These are phyloP conservation scores for Penicillium diatomitis DNA, from an alignment of 495 filamentous ascomycete genomes.

Conservation along the genomic window DNA sequence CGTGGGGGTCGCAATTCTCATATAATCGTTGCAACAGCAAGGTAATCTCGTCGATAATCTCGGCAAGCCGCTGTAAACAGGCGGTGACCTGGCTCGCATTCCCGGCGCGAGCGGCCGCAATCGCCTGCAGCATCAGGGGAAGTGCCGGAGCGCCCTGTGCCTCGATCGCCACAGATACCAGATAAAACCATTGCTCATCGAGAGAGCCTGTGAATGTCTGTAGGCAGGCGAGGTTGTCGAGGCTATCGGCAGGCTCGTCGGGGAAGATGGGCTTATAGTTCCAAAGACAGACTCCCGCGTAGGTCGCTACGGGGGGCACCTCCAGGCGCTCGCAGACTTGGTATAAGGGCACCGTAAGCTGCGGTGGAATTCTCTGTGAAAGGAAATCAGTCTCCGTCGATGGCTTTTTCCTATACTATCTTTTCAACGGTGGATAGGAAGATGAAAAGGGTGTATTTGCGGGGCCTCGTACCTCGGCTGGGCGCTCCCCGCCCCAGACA, in stretches of 20 bases:
- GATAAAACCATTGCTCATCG: constrained; percentile 98
- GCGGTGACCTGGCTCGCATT: constrained; percentile 63
- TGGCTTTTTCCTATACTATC: no score
- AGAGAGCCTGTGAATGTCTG: constrained; percentile 89
- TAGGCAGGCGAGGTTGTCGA: constrained; percentile 77
- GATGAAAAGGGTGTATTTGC: background rate
- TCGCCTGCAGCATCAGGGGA: constrained; percentile 78
- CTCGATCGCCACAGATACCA: constrained; percentile 92
- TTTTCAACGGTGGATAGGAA: no score
- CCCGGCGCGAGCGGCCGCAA: constrained; percentile 64
- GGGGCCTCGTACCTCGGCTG: constrained; percentile 51
- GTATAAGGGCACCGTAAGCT: constrained; percentile 76
- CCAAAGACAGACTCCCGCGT: constrained; percentile 86
- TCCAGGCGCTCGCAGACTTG: constrained; percentile 72
- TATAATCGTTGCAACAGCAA: constrained; percentile 73
- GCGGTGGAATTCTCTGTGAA: constrained; percentile 66
- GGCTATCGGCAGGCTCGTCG: constrained; percentile 66
- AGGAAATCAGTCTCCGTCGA: no score
- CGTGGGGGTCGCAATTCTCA: constrained; percentile 82
- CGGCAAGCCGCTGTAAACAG: constrained; percentile 68
- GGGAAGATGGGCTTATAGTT: constrained; percentile 87
- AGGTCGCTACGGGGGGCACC: constrained; percentile 89
- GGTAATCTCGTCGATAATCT: constrained; percentile 76
- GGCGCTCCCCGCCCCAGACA: constrained; percentile 85
- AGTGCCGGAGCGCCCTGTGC: constrained; percentile 85